These are phyloP conservation scores for Pichia nakasei DNA, from an alignment of 805 yeast species.

Conservation along the genomic window DNA sequence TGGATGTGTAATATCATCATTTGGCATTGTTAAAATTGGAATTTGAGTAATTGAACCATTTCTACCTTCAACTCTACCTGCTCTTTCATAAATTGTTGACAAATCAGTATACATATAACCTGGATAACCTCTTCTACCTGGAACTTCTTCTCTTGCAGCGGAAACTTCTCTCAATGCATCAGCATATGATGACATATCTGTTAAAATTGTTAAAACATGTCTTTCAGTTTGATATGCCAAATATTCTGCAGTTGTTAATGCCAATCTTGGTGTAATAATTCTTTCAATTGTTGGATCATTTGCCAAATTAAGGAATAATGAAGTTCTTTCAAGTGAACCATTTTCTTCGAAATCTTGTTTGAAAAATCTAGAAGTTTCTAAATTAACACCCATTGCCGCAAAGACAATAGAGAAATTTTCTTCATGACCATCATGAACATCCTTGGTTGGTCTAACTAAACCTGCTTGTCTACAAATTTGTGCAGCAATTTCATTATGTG, in stretches of 20 bases:
- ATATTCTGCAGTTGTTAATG: slow-evolving; percentile 96
- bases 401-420: slow-evolving; percentile 98
- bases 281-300: slow-evolving; percentile 99
- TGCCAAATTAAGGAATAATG: slow-evolving; percentile 93
- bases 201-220: slow-evolving; percentile 94
- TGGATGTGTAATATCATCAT: slow-evolving; percentile 99
- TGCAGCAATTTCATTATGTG: slow-evolving; percentile 99
- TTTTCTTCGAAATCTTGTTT: slow-evolving; percentile 99
- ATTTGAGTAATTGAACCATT: slow-evolving; percentile 98
- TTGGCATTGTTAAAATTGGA: slow-evolving; percentile 98
- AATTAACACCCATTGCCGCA: slow-evolving; percentile 99
- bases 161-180: slow-evolving; percentile 99
- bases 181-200: slow-evolving; percentile 99
- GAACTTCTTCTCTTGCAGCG: slow-evolving; percentile 99
- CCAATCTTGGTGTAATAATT: slow-evolving; percentile 98
- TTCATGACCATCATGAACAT: slow-evolving; percentile 99
- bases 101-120: slow-evolving; percentile 99
- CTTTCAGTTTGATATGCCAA: slow-evolving; percentile 98
- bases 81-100: slow-evolving; percentile 98
- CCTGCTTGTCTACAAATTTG: slow-evolving; percentile 99
- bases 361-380: slow-evolving; percentile 97
- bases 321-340: slow-evolving; percentile 96
- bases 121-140: slow-evolving; percentile 99
- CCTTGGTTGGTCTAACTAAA: slow-evolving; percentile 97
- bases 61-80: slow-evolving; percentile 99